phyloP scores from a whole-genome alignment of 2,329 filamentous ascomycete species.

The Endoconidiophora laricicola region DNA sequence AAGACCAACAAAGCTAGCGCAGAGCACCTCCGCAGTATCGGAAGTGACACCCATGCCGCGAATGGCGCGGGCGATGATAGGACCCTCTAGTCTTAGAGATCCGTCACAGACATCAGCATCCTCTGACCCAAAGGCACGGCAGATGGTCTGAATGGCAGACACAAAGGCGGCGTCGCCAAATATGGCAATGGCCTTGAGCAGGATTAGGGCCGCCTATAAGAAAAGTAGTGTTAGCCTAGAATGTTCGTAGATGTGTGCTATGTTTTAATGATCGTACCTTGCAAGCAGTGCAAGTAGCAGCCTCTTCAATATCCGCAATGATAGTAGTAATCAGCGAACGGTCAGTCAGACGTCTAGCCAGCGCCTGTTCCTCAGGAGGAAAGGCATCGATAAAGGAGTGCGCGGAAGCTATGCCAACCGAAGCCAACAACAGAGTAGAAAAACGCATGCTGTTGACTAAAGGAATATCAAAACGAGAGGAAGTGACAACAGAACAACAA shows the following conservation, averaged over 20 bases:
- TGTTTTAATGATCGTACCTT: slow-evolving; percentile 14
- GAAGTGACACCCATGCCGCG: slow-evolving; percentile 31
- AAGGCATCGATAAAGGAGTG: background rate
- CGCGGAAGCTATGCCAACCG: background rate
- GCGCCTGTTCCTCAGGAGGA: slow-evolving; percentile 5
- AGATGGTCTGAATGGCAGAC: slow-evolving; percentile 18
- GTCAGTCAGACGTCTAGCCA: slow-evolving; percentile 2
- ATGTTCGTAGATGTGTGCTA: slow-evolving; percentile 8
- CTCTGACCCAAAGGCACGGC: slow-evolving; percentile 26
- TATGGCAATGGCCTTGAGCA: slow-evolving; percentile 27
- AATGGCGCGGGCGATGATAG: slow-evolving; percentile 33
- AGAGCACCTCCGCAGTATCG: slow-evolving; percentile 33
- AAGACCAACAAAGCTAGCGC: slow-evolving; percentile 35
- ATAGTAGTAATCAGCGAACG: slow-evolving; percentile 12
- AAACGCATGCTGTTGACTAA: slow-evolving; percentile 2
- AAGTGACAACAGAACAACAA: background rate
- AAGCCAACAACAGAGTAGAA: slow-evolving; percentile 1
- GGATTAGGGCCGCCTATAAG: slow-evolving; percentile 11
- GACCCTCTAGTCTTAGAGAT: slow-evolving; percentile 33
- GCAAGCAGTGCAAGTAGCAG: slow-evolving; percentile 16
- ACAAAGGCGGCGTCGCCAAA: slow-evolving; percentile 28
- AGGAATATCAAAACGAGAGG: background rate
- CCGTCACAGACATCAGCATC: slow-evolving; percentile 40
- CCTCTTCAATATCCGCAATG: slow-evolving; percentile 17
- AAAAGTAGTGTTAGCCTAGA: background rate